Evolutionary conservation across 495 filamentous ascomycete species (phyloP).

Genomic region (Penicillium bovifimosum): DNA sequence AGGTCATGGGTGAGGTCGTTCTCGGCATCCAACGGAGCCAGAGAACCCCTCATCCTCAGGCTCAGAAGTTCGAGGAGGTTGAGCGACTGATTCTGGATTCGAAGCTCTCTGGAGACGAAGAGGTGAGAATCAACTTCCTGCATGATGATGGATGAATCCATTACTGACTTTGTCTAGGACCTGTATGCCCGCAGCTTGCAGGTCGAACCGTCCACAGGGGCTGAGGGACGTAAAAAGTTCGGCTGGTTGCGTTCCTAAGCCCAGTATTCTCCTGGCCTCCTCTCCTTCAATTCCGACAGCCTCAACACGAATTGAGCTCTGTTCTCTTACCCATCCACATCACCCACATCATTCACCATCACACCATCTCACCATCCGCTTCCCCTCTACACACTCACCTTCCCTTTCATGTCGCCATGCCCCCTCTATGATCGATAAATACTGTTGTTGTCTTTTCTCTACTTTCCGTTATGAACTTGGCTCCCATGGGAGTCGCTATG

Average conservation of each 20-base stretch:
- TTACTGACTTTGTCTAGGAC: constrained; percentile 29
- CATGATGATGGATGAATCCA: not conserved
- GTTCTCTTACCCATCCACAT: not conserved
- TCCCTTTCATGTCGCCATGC: constrained; percentile 25
- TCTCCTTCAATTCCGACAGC: not conserved
- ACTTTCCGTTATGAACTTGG: constrained; percentile 6
- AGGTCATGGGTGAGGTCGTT: constrained; percentile 89
- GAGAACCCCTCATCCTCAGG: constrained; percentile 69
- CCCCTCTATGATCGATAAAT: constrained; percentile 26
- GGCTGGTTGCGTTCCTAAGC: constrained; percentile 39
- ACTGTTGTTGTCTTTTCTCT: constrained; percentile 13
- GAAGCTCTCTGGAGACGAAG: constrained; percentile 45
- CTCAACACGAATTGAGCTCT: not conserved
- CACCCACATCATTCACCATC: too few relatives aligned
- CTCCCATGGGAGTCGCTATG: constrained; percentile 12
- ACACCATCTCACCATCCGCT: not conserved
- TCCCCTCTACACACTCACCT: constrained; percentile 4
- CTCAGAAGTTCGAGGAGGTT: constrained; percentile 59
- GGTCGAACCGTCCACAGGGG: constrained; percentile 40
- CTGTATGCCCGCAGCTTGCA: constrained; percentile 43
- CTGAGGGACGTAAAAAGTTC: constrained; percentile 39
- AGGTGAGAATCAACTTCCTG: constrained; percentile 36
- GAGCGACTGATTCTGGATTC: constrained; percentile 70
- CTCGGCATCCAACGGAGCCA: constrained; percentile 88
- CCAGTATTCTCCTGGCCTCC: not conserved